Evolutionary conservation across 2,329 filamentous ascomycete genomes (phyloP).

Genomic region (Verticillium tricorpus): DNA sequence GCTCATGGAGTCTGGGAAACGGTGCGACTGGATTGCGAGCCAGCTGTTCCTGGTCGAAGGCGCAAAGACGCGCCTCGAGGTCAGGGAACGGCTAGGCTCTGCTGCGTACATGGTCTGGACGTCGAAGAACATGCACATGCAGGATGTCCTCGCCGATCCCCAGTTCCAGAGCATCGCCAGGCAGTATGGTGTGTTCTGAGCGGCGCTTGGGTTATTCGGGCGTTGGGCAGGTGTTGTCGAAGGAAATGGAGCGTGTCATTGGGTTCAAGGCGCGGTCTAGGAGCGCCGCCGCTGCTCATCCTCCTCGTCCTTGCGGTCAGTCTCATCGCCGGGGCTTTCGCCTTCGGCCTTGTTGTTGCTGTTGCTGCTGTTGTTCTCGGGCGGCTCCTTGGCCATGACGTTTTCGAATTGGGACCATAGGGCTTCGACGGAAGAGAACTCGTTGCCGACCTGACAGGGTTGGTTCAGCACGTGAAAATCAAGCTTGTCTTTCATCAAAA

Average conservation of each 20-base stretch:
- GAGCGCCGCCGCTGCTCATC: conserved; percentile 18
- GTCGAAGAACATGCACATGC: background rate
- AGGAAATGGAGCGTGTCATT: conserved; percentile 1
- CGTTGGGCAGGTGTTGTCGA: background rate
- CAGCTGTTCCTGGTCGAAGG: background rate
- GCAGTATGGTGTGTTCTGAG: background rate
- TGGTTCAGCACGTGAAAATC: background rate
- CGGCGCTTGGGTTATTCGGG: background rate
- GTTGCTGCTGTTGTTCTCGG: conserved; percentile 12
- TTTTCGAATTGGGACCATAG: conserved; percentile 97
- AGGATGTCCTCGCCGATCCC: background rate
- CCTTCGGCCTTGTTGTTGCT: conserved; percentile 13
- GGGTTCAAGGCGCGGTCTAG: background rate
- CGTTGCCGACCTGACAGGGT: conserved; percentile 75
- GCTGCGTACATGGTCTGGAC: background rate
- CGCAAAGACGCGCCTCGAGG: background rate
- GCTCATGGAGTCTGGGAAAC: background rate
- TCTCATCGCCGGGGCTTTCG: conserved; percentile 19
- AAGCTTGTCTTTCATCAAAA: background rate
- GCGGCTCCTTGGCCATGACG: conserved; percentile 76
- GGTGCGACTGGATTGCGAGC: background rate
- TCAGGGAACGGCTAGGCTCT: background rate
- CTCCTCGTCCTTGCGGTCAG: conserved; percentile 19
- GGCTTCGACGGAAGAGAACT: conserved; percentile 94
- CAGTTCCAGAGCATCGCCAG: background rate